Evolutionary conservation across 2,329 filamentous ascomycete genomes (phyloP), one percentile per base, ranked within the genome.

Genomic region (Fusarium sp.): DNA sequence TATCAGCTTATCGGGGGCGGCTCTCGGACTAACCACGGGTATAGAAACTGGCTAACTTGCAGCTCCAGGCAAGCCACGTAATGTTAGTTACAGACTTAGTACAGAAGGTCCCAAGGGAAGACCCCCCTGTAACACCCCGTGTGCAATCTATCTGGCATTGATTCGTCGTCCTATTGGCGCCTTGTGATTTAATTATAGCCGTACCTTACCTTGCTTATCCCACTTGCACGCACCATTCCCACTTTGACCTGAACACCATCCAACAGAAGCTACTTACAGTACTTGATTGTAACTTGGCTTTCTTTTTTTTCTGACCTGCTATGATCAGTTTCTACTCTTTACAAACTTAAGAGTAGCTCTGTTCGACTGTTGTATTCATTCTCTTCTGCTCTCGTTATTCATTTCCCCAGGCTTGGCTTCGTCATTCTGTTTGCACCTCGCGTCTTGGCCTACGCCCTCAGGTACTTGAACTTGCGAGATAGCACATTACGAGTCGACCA

Each of bases 121-220:
- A 15, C 21, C 31, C 31, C 65, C 66, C 65, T 61, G 65, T 48
- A 55, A 35, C 35, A 52, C 43, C 53, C 60, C 47, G 66, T 54
- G 56, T 65, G 54, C 29, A 68, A 70, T 69, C 50, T 68, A 57
- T 68, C 63, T 65, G 57, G 49, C 49, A 63, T 68, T 48, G 44
- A 50, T 60, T 63, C 47, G 57, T 46, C 47, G 39, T 67, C 39
- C 24, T 41, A 66, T 52, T 69, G 66, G 62, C 46, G 66, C 66
- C 66, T 62, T 52, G 70, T 63, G 62, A 56, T 68, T 69, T 67
- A 69, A 70, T 69, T 70, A 70, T 69, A 68, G 56, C n/a, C n/a
- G n/a, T n/a, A 48, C 21, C 26, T 41, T 61, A 60, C 53, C 64
- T 65, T 59, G 50, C 54, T 47, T 53, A 59, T 67, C 44, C 46